These are phyloP conservation scores for Powellomyces hirtus DNA, from an alignment of 192 early-diverging fungal genomes.

Conservation along the genomic window DNA sequence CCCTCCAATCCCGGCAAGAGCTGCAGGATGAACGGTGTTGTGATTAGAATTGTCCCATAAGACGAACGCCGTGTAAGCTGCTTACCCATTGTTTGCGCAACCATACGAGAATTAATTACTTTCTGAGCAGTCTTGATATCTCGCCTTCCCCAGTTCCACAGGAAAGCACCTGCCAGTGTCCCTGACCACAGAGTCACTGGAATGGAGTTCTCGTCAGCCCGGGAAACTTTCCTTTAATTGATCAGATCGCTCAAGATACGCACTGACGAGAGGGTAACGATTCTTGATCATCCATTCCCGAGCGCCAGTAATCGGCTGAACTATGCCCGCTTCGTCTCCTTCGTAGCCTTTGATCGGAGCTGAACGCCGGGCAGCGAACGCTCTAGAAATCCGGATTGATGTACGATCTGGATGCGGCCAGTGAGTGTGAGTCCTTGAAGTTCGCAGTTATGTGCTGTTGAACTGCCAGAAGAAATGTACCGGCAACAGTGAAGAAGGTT, in stretches of 20 bases:
- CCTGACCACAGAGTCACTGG: conserved; percentile 13
- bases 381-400: conserved; percentile 14
- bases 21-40: neutral
- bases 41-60: neutral
- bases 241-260: too few relatives aligned
- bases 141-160: conserved; percentile 16
- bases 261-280: conserved; percentile 23
- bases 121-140: conserved; percentile 26
- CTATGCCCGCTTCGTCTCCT: neutral
- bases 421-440: neutral
- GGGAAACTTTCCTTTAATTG: neutral
- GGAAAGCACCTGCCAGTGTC: conserved; percentile 12
- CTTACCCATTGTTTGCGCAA: conserved; percentile 24
- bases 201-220: neutral
- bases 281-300: conserved; percentile 18
- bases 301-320: neutral
- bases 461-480: too few relatives aligned
- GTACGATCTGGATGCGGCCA: conserved; percentile 9
- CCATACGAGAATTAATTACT: conserved; percentile 31
- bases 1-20: conserved; percentile 20
- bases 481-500: conserved; percentile 28
- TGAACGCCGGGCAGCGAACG: neutral
- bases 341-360: neutral
- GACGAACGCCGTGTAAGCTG: neutral
- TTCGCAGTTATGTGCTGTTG: too few relatives aligned